These are phyloP conservation scores for Fusarium hainanense DNA, from an alignment of 2,329 filamentous ascomycete genomes.

Conservation along the genomic window DNA sequence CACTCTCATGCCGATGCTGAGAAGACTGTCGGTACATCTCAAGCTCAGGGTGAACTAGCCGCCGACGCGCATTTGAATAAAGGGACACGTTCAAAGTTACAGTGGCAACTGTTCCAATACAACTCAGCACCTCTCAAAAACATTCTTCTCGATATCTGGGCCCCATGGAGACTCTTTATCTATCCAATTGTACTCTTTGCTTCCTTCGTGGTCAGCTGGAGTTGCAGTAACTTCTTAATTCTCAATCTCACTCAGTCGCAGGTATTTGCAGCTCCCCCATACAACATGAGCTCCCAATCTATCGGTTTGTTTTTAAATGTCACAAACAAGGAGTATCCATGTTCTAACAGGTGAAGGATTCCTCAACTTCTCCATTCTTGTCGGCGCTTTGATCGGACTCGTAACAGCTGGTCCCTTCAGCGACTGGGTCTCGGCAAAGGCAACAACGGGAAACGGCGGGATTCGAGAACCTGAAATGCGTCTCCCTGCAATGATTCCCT, in stretches of 20 bases:
- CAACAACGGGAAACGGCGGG: neutral
- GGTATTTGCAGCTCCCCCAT: conserved; percentile 5
- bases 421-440: conserved; percentile 3
- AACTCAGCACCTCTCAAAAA: neutral
- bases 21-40: neutral
- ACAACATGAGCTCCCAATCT: conserved; percentile 3
- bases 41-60: neutral
- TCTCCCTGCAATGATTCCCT: conserved; percentile 4
- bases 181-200: conserved; percentile 10
- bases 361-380: conserved; percentile 4
- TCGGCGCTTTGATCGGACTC: neutral
- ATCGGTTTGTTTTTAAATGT: neutral
- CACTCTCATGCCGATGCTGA: neutral
- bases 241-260: conserved; percentile 10
- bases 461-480: conserved; percentile 12
- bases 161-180: neutral
- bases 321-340: neutral
- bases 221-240: conserved; percentile 16
- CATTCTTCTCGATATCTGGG: conserved; percentile 1
- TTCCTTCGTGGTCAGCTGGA: conserved; percentile 13
- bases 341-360: neutral
- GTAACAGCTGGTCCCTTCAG: conserved; percentile 7
- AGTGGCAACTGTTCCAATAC: neutral
- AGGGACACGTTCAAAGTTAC: neutral
- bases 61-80: neutral